These are phyloP conservation scores for Botryosphaeria agaves DNA, from an alignment of 2,329 filamentous ascomycete genomes.

Conservation along the genomic window DNA sequence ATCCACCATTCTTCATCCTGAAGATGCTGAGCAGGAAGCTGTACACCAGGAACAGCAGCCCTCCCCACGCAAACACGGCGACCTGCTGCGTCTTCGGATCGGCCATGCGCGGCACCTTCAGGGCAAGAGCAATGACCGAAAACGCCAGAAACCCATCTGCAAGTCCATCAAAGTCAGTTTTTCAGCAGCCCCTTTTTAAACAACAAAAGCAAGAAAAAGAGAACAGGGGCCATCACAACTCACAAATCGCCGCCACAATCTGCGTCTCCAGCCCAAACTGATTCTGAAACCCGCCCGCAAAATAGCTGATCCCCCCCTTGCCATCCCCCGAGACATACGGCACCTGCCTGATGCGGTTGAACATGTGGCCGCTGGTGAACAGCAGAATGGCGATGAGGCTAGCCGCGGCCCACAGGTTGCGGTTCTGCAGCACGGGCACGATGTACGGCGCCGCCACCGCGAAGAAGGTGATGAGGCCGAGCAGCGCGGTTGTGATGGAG, in stretches of 20 bases:
- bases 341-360: constrained; percentile 93
- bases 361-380: constrained; percentile 97
- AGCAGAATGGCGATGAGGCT: constrained; percentile 79
- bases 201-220: background rate
- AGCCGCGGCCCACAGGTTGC: constrained; percentile 84
- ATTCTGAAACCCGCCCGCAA: constrained; percentile 81
- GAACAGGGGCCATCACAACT: constrained; percentile 26
- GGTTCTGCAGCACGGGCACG: constrained; percentile 67
- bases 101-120: constrained; percentile 81
- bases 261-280: constrained; percentile 93
- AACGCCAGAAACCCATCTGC: constrained; percentile 69
- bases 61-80: constrained; percentile 64
- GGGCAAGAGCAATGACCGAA: constrained; percentile 72
- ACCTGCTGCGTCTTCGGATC: constrained; percentile 65
- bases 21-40: constrained; percentile 91
- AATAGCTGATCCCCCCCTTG: constrained; percentile 73
- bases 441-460: constrained; percentile 63
- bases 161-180: constrained; percentile 6
- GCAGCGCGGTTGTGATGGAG: constrained; percentile 45
- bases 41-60: constrained; percentile 65
- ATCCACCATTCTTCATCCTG: constrained; percentile 84
- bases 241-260: constrained; percentile 86
- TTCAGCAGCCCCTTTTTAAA: constrained; percentile 9
- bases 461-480: constrained; percentile 51
- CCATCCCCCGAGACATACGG: constrained; percentile 82